Evolutionary conservation across 768 basidiomycete genomes (phyloP).

Genomic region (Hypsizygus marmoreus): DNA sequence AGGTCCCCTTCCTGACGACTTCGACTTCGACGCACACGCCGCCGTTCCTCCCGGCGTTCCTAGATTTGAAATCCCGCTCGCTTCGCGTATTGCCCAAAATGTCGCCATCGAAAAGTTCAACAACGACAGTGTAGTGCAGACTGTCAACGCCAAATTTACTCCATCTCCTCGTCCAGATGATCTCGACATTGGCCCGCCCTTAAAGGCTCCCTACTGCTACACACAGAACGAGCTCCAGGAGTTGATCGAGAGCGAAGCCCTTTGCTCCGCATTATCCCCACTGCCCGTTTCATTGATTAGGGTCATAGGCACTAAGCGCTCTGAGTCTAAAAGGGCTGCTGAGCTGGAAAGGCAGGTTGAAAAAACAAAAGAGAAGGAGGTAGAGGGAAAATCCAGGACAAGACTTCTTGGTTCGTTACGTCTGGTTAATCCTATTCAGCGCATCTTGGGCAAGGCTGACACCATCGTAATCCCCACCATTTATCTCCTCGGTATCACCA

Average conservation of each 20-base stretch:
- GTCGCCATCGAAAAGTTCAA: not conserved
- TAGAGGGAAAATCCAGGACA: no score
- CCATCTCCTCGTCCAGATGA: not conserved
- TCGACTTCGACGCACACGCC: not conserved
- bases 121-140: not conserved
- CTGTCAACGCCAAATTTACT: not conserved
- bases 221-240: not conserved
- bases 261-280: not conserved
- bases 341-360: not conserved
- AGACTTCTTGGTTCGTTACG: not conserved
- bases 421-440: not conserved
- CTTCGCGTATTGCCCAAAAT: not conserved
- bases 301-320: not conserved
- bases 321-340: not conserved
- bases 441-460: not conserved
- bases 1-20: not conserved
- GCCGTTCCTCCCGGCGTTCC: not conserved
- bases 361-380: not conserved
- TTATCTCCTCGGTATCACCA: not conserved
- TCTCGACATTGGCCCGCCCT: not conserved
- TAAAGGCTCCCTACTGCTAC: not conserved
- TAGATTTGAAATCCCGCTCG: not conserved
- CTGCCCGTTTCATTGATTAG: not conserved
- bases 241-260: not conserved
- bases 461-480: constrained; percentile 2